Evolutionary conservation across 1,284 basidiomycete species (phyloP), one percentile per base, ranked within the genome.

Genomic region (Apiotrichum brassicae): DNA sequence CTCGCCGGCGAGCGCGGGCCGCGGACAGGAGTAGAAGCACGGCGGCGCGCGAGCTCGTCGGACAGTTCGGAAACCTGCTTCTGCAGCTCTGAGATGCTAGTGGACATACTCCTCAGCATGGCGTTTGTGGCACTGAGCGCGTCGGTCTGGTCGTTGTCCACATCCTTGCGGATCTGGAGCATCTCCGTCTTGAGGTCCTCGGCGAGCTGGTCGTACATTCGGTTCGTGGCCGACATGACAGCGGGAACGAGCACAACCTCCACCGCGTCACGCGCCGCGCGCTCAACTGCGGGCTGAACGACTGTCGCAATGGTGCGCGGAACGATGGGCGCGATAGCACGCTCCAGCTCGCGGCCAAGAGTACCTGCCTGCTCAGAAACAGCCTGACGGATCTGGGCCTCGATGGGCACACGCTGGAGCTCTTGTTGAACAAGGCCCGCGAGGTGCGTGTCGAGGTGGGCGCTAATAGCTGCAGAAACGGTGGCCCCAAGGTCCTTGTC

Each of bases 141-240:
- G 9, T 57, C 56, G 36, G 43, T 49, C 46, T 56, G 53, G 38
- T 60, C 58, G 20, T 40, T 35, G 19, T 46, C 44, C 14, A 57
- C 37, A 40, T 57, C 56, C 53, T 60, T 60, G 42, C 58, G 55
- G 35, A 60, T 56, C 63, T 68, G 64, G 6, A 65, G 39, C 58
- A 70, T 61, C 50, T 71, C 67, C 6, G 65, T 60, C 51, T 59
- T 62, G 38, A 69, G 46, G 47, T 71, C 67, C 2, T 46, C 18
- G 2, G 56, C 48, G 6, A 71, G 49, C 44, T 60, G 58, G 45
- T 68, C 65, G 30, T 58, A 58, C 11, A 67, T 41, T 18, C 46
- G 46, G 6, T 43, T 52, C 11, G 52, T 56, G 6, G 59, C 56
- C 7, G 32, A 34, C 13, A 48, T 46, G 13, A 68, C 54, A 0